Percentiles rank a stretch among this genome's conserved stretches.
Evolutionary conservation across 176 grass and related monocot species (phyloP).

Genomic region (Cenchrus americanus): DNA sequence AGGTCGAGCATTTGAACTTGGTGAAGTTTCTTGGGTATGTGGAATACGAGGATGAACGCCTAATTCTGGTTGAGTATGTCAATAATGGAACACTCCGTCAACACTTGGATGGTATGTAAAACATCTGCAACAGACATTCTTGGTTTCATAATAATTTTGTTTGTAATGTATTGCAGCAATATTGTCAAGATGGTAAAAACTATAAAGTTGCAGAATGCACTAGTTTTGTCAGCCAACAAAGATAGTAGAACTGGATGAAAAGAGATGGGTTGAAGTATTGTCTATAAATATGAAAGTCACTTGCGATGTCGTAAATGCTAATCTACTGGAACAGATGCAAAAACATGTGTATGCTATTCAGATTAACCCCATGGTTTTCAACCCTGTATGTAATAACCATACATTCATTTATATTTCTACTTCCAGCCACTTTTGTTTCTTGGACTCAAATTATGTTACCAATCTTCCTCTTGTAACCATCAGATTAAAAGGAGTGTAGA

Average conservation of each 20-base stretch:
- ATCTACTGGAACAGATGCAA: slow-evolving; percentile 1
- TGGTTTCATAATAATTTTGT: not conserved
- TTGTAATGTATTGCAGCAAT: not conserved
- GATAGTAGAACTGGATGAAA: slow-evolving; percentile 1
- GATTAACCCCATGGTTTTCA: not conserved
- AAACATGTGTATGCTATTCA: slow-evolving; percentile 7
- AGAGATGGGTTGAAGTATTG: slow-evolving; percentile 1
- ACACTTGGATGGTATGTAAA: slow-evolving; percentile 88
- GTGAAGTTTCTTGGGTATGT: slow-evolving; percentile 81
- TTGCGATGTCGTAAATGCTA: not conserved
- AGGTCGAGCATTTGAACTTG: slow-evolving; percentile 81
- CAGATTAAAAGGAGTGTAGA: not conserved
- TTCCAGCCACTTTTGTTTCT: not conserved
- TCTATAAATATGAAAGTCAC: not conserved
- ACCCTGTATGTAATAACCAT: not conserved
- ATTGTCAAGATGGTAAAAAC: slow-evolving; percentile 30
- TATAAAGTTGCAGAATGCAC: not conserved
- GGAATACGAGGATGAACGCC: slow-evolving; percentile 65
- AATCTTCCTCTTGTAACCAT: not conserved
- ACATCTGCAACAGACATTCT: slow-evolving; percentile 2
- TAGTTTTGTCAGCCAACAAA: not conserved
- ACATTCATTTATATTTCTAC: not conserved
- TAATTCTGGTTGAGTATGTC: slow-evolving; percentile 81
- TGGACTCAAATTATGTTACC: not conserved
- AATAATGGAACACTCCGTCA: slow-evolving; percentile 82